Evolutionary conservation across 179 eudicot genomes (phyloP).

Genomic region (Beta corolliflora): DNA sequence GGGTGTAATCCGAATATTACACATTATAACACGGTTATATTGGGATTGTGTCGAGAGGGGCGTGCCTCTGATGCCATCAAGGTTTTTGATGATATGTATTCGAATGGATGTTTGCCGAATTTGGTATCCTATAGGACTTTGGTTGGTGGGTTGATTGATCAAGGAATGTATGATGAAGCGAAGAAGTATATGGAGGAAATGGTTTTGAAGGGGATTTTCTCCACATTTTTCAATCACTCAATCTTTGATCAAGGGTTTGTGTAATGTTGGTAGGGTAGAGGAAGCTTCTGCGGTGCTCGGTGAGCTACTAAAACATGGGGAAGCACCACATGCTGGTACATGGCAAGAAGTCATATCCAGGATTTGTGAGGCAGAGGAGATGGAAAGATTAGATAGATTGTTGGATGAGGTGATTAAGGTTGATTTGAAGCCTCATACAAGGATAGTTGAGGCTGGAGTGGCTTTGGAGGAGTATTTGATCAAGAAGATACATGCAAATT

Average conservation of each 20-base stretch:
- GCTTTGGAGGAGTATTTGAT: conserved; percentile 68
- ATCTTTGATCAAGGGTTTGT: conserved; percentile 59
- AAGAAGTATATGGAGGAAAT: conserved; percentile 59
- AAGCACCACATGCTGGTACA: conserved; percentile 60
- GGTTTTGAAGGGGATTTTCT: conserved; percentile 69
- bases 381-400: conserved; percentile 33
- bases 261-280: conserved; percentile 71
- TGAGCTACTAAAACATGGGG: conserved; percentile 55
- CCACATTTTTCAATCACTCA: conserved; percentile 85
- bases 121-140: conserved; percentile 76
- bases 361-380: conserved; percentile 60
- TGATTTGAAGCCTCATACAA: conserved; percentile 59
- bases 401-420: conserved; percentile 59
- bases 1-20: conserved; percentile 93
- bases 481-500: conserved; percentile 42
- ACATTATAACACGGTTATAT: conserved; percentile 81
- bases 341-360: conserved; percentile 74
- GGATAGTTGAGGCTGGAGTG: conserved; percentile 66
- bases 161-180: conserved; percentile 79
- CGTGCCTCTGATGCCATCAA: conserved; percentile 79
- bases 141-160: conserved; percentile 78
- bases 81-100: conserved; percentile 75
- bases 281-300: conserved; percentile 67
- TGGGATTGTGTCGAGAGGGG: conserved; percentile 76
- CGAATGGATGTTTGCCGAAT: conserved; percentile 84